Evolutionary conservation across 495 filamentous ascomycete species (phyloP).

Genomic region (Aspergillus sclerotioniger): DNA sequence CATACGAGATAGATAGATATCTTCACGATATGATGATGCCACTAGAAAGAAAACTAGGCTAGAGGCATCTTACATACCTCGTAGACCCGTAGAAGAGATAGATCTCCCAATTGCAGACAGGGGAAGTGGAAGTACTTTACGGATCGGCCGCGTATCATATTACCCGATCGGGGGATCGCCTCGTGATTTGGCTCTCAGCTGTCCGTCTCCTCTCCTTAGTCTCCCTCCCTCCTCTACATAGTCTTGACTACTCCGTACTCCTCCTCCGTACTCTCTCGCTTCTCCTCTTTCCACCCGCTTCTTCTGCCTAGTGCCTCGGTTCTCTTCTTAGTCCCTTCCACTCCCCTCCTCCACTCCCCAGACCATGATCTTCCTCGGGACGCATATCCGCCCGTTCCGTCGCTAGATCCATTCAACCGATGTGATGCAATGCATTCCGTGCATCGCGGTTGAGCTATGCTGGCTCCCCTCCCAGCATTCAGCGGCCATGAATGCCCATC

Average conservation of each 20-base stretch:
- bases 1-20: no score
- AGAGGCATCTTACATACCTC: no score
- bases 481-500: neutral
- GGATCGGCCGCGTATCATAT: neutral
- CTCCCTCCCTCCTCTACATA: neutral
- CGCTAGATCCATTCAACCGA: neutral
- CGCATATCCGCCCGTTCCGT: neutral
- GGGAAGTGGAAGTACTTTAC: neutral
- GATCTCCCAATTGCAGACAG: neutral
- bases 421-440: constrained; percentile 1
- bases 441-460: constrained; percentile 1
- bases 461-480: neutral
- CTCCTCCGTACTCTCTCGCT: neutral
- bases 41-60: no score
- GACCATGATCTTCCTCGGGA: constrained; percentile 1
- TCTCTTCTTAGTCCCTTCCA: neutral
- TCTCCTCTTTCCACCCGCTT: neutral
- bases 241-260: neutral
- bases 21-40: no score
- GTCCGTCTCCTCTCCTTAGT: neutral
- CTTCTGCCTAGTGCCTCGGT: neutral
- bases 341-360: neutral
- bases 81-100: no score
- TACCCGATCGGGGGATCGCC: constrained; percentile 5
- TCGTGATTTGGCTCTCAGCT: neutral